Conservation (phyloP, 352 stramenopile genomes). For the Globisporangium cylindrosporum region DNA sequence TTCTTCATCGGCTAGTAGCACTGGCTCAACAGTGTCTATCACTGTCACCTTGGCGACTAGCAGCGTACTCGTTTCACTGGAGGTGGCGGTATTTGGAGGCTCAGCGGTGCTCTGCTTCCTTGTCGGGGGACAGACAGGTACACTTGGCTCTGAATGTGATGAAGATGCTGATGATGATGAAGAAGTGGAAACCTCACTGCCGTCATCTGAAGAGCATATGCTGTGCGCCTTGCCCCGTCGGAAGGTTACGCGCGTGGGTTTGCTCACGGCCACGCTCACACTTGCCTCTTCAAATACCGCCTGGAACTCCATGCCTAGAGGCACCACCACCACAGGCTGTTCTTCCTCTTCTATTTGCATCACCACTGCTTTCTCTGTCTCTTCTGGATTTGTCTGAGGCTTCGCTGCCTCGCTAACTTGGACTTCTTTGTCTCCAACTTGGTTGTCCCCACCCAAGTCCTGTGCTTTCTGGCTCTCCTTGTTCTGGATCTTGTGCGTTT, state of each 20-base stretch:
- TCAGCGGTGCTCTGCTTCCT: constrained; percentile 1
- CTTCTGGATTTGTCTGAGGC: background rate
- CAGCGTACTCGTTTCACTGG: background rate
- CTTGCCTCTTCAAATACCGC: background rate
- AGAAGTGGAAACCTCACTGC: constrained; percentile 14
- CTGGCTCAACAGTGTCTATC: constrained; percentile 15
- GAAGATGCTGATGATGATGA: background rate
- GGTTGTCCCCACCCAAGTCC: background rate
- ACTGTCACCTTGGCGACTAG: constrained; percentile 7
- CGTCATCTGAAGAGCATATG: constrained; percentile 15
- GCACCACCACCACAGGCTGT: constrained; percentile 1
- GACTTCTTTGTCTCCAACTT: background rate
- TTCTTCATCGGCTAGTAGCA: constrained; percentile 16
- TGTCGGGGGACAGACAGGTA: background rate
- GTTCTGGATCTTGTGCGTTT: background rate
- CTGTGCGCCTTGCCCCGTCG: constrained; percentile 25
- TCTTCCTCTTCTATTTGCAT: constrained; percentile 14
- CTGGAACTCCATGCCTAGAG: constrained; percentile 1
- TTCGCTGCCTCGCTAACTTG: background rate
- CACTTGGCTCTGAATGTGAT: background rate
- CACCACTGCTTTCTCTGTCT: background rate
- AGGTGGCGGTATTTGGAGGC: background rate
- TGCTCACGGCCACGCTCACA: constrained; percentile 16
- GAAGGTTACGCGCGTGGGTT: constrained; percentile 37
- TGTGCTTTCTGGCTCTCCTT: background rate